Conservation (phyloP, 177 flowering plant genomes). For the Telopea speciosissima region DNA sequence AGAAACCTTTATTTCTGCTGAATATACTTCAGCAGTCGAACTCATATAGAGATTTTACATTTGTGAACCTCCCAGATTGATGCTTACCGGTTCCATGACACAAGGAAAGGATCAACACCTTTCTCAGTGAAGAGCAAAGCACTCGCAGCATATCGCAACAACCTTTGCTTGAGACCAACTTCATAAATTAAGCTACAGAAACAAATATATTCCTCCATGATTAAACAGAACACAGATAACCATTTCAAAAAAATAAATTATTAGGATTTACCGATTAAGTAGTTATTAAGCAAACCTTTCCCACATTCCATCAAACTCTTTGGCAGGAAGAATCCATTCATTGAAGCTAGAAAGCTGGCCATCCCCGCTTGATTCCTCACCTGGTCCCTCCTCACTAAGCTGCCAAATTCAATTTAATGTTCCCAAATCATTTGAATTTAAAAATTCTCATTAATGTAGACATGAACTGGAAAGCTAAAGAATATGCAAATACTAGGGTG, state of each 20-base stretch:
- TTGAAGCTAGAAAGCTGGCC: conserved; percentile 80
- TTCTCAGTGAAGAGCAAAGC: conserved; percentile 92
- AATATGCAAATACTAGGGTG: background rate
- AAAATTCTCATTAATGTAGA: background rate
- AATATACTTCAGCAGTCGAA: background rate
- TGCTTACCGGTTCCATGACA: conserved; percentile 93
- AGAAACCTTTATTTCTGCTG: too few species aligned
- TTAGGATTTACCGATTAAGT: background rate
- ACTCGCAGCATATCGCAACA: conserved; percentile 87
- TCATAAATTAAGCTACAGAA: conserved; percentile 87
- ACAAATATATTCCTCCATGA: background rate
- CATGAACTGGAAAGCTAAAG: background rate
- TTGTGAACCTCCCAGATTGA: background rate
- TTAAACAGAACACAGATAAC: background rate
- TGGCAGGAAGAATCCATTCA: conserved; percentile 98
- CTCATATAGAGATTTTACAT: background rate
- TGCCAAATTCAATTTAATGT: conserved; percentile 27
- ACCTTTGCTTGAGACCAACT: conserved; percentile 86
- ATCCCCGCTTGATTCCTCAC: conserved; percentile 78
- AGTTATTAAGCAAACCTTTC: conserved; percentile 58
- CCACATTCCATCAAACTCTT: conserved; percentile 99
- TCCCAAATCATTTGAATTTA: conserved; percentile 10
- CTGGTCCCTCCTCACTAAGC: conserved; percentile 99
- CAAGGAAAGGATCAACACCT: conserved; percentile 86
- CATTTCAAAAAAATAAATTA: background rate